A percentile compares a stretch with the other conserved stretches of the same genome.
Conservation (phyloP, 768 basidiomycete species). For the Tremella fuciformis region DNA sequence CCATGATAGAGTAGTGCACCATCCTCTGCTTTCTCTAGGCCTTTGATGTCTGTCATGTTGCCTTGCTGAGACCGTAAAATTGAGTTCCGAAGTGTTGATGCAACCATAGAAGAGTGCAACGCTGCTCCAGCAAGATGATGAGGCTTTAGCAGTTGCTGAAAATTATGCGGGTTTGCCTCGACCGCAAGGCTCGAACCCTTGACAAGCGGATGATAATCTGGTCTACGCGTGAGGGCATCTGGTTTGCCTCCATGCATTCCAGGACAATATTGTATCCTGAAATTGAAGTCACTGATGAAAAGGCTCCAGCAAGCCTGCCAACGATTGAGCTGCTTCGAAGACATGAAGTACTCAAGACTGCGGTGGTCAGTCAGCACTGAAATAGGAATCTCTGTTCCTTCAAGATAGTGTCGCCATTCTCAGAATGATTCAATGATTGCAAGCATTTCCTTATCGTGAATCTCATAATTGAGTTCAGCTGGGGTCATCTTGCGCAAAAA, state of each 20-base stretch:
- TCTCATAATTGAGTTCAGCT: too few relatives aligned
- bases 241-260: conserved; percentile 10
- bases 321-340: conserved; percentile 50
- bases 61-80: background rate
- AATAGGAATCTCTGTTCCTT: conserved; percentile 6
- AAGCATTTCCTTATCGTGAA: conserved; percentile 59
- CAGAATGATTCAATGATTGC: conserved; percentile 53
- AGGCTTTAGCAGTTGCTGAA: conserved; percentile 1
- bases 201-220: conserved; percentile 12
- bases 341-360: conserved; percentile 11
- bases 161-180: conserved; percentile 6
- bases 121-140: background rate
- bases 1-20: conserved; percentile 6
- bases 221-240: conserved; percentile 20
- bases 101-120: background rate
- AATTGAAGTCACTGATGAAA: conserved; percentile 14
- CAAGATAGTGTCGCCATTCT: conserved; percentile 17
- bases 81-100: conserved; percentile 2
- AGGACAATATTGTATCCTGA: conserved; percentile 19
- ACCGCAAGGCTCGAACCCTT: background rate
- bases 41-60: background rate
- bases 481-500: conserved; percentile 23
- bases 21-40: background rate
- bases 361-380: conserved; percentile 12
- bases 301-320: conserved; percentile 56